These are phyloP conservation scores for Corchorus capsularis DNA, from an alignment of 345 rosid genomes.

Conservation along the genomic window DNA sequence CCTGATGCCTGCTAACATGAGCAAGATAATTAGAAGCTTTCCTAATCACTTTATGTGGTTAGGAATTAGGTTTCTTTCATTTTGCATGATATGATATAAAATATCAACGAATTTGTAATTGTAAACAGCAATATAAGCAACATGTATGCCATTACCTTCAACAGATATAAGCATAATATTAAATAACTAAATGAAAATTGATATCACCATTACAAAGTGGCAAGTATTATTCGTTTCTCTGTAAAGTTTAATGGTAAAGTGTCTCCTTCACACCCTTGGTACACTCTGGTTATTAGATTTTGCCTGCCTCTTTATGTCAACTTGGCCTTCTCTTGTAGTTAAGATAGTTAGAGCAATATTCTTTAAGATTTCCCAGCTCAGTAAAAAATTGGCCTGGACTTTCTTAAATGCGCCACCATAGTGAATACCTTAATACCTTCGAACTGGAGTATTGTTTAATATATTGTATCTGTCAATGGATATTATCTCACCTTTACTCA, in stretches of 20 bases:
- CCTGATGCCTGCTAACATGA: not conserved
- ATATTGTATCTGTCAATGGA: not conserved
- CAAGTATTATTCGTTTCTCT: not conserved
- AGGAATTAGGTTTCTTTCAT: not conserved
- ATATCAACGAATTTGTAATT: not conserved
- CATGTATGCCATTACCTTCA: not conserved
- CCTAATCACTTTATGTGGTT: not conserved
- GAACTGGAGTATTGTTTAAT: not conserved
- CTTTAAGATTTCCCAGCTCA: not conserved
- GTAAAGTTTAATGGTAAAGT: not conserved
- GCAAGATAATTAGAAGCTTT: not conserved
- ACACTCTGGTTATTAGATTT: not conserved
- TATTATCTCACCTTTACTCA: constrained; percentile 13
- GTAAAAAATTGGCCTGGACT: not conserved
- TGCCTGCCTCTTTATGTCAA: not conserved
- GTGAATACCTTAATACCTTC: not conserved
- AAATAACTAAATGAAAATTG: not conserved
- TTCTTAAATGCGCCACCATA: not conserved
- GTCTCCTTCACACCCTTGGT: not conserved
- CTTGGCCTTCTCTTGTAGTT: not conserved
- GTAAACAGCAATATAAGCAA: not conserved
- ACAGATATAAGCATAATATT: not conserved
- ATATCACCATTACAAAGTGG: not conserved
- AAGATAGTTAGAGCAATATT: not conserved
- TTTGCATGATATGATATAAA: not conserved